Evolutionary conservation across 345 rosid species (phyloP), one percentile per base, ranked within the genome.

Genomic region (Physaria fendleri): DNA sequence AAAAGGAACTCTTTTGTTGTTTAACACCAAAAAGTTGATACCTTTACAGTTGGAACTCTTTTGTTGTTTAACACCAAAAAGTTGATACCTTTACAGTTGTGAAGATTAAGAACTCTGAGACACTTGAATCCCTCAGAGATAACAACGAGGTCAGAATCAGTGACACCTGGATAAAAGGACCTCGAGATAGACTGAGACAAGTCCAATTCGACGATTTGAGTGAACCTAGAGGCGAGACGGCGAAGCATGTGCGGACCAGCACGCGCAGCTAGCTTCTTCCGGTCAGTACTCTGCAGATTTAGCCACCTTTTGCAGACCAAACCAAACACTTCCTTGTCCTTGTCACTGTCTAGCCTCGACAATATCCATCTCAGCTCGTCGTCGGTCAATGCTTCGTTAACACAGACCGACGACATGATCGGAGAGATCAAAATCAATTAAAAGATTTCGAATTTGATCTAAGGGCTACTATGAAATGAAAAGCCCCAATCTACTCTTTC

Each of bases 301-400:
- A 92, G 76, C 99, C 99, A 88, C 68, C 84, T 68, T 83, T 88
- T 86, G 71, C 97, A 93, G 11, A 93, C 99, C 79, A 88, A 72
- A 15, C 99, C 88, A 41, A 86, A 88, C 35, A 75, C 76, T 76
- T 86, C 99, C 82, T 78, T 88, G 69, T 86, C 97, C 72, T 76
- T 79, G 6, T 84, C 90, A 52, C 41, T 64, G 22, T 82, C 95
- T 15, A 88, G 81, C 80, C 73, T 80, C 3, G 79, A 73, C 71
- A 86, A 68, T 28, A 88, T 66, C 73, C 78, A 70, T 65, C 94
- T 70, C 30, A 92, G 80, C 78, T 85, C 95, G 41, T 88, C 98
- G 58, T 92, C 98, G 9, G 83, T 92, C 24, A 92, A 73, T 6
- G 74, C 35, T 10, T 81, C 83, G 73, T 92, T 92, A 27, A 92